Evolutionary conservation across 1,139 yeast genomes (phyloP).

Genomic region (Zygoascus meyerae): DNA sequence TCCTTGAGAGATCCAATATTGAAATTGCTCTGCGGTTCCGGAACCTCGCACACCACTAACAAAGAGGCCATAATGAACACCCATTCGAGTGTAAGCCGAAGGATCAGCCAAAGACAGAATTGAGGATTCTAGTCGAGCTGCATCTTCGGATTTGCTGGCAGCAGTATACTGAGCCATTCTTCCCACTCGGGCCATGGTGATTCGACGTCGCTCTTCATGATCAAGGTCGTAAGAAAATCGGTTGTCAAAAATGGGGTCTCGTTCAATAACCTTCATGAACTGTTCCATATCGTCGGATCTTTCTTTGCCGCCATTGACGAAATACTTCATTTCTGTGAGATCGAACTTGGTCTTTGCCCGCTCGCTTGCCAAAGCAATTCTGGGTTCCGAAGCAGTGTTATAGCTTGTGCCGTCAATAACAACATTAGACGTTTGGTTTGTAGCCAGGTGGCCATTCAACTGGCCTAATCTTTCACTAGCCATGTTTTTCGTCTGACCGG

Average conservation of each 20-base stretch:
- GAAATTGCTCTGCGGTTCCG: slow-evolving; percentile 55
- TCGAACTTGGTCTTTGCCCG: slow-evolving; percentile 44
- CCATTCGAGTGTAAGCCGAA: slow-evolving; percentile 59
- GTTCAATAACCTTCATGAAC: slow-evolving; percentile 44
- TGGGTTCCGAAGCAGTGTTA: slow-evolving; percentile 35
- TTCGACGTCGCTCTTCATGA: slow-evolving; percentile 46
- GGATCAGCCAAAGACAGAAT: slow-evolving; percentile 47
- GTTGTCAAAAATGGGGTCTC: slow-evolving; percentile 51
- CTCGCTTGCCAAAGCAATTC: slow-evolving; percentile 41
- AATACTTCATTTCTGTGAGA: slow-evolving; percentile 45
- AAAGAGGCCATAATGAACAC: slow-evolving; percentile 68
- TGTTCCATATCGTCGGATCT: slow-evolving; percentile 43
- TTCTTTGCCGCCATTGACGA: slow-evolving; percentile 50
- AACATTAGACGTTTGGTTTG: slow-evolving; percentile 27
- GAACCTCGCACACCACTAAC: slow-evolving; percentile 65
- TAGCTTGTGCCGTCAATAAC: slow-evolving; percentile 28
- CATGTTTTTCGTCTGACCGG: background rate
- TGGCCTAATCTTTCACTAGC: background rate
- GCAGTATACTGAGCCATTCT: slow-evolving; percentile 46
- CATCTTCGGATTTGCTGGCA: slow-evolving; percentile 40
- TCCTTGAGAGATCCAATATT: slow-evolving; percentile 73
- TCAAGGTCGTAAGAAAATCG: slow-evolving; percentile 49
- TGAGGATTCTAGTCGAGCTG: slow-evolving; percentile 35
- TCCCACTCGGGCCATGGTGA: slow-evolving; percentile 47
- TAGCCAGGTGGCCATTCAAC: slow-evolving; percentile 10